Base-by-base conservation (phyloP, 495 filamentous ascomycete genomes). In the Trichocladium uniseriatum region DNA sequence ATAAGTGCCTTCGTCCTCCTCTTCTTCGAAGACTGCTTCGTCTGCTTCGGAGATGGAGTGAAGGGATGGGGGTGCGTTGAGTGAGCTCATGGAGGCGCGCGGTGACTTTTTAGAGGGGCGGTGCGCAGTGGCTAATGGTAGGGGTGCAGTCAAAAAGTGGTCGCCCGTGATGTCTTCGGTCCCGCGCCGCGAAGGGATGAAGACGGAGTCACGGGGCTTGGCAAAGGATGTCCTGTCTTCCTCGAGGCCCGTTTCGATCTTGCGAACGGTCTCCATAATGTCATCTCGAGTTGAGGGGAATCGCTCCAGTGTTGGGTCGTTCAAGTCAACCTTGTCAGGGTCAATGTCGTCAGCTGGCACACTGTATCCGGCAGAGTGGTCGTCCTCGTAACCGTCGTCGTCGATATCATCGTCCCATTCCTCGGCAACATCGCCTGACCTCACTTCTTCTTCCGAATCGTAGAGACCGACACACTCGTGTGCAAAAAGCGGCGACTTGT, bases 231-330 rank as follows among this genome's bases (percentile, higher is more conserved):
- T 62, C 41, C 64, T 60, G 51, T 79, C 76, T 31, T 65, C 67
- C 1, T 59, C 62, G n/a, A 77, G 56, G 18, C 69, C 67, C 1
- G 66, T 66, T 39, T 72, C 69, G 3, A 75, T 58, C 31, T 67
- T 69, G 20, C 68, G 61, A 27, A 80, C 57, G 1, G 69, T 60
- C 38, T 70, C 65, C 7, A 78, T 48, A 37, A 79, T 77, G 7
- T 64, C 67, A 7, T 64, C 58, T 6, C 72, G 65, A 47, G 70
- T 65, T 2, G 68, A 73, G 1, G 77, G 77, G 58, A 80, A 78
- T 6, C 47, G 59, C 49, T 76, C 74, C 24, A 79, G 39, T 0
- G 63, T 65, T n/a, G 74, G 76, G 54, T 80, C 70, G 39, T 76
- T 67, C 21, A 69, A 50, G 49, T 78, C 72, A 19, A 65, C 38